A percentile compares a stretch with the other conserved stretches of the same genome.
phyloP scores from a whole-genome alignment of 768 basidiomycete species.

The Agaricus sinodeliciosus region DNA sequence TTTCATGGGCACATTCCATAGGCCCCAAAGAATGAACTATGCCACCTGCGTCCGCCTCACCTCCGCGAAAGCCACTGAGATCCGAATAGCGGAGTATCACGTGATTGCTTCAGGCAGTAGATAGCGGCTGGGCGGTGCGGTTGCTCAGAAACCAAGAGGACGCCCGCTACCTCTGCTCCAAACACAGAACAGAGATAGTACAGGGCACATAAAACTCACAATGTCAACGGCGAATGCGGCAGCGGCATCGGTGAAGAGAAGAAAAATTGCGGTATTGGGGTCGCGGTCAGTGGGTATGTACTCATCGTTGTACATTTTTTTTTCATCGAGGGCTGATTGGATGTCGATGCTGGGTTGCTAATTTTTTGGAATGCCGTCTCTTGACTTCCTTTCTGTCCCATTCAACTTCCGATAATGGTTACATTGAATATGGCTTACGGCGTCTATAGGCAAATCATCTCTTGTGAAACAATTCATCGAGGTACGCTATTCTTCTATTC shows the following conservation, averaged over 20 bases:
- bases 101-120: background rate
- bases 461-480: constrained; percentile 93
- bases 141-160: background rate
- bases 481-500: constrained; percentile 16
- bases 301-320: background rate
- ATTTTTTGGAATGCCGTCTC: background rate
- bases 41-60: no score
- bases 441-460: constrained; percentile 80
- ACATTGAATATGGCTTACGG: constrained; percentile 9
- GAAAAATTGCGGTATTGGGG: constrained; percentile 87
- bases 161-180: background rate
- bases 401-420: background rate
- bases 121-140: constrained; percentile 1
- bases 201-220: background rate
- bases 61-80: no score
- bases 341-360: background rate
- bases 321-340: background rate
- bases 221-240: constrained; percentile 6
- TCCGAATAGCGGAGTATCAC: background rate
- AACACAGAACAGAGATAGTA: background rate
- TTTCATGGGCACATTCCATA: no score
- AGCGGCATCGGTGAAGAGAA: constrained; percentile 50
- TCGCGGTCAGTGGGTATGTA: constrained; percentile 83
- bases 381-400: background rate
- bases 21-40: no score